Conservation (phyloP, 805 yeast species). For the Monosporozyma yasuniensis region DNA sequence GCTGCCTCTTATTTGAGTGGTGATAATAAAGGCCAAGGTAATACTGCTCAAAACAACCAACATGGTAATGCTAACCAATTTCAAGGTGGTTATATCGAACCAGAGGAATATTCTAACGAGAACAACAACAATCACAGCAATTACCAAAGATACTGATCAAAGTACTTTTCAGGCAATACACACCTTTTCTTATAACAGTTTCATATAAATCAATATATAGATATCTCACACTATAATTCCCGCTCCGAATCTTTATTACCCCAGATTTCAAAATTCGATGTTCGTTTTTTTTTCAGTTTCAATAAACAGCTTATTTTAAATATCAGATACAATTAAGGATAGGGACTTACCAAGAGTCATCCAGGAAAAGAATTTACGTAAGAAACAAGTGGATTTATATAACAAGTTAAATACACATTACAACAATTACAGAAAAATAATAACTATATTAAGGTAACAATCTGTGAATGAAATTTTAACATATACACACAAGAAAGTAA, state of each 20-base stretch:
- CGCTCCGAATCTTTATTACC: too few species aligned
- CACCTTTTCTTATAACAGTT: too few species aligned
- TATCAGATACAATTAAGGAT: too few species aligned
- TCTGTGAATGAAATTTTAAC: neutral
- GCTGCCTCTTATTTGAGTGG: conserved; percentile 1
- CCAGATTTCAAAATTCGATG: too few species aligned
- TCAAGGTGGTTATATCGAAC: neutral
- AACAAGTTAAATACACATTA: too few species aligned
- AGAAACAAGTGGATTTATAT: too few species aligned
- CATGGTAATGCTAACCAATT: neutral
- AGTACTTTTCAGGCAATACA: neutral
- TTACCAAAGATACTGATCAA: neutral
- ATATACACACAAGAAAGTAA: neutral
- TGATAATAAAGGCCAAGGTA: neutral
- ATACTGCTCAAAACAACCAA: conserved; percentile 2
- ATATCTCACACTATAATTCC: too few species aligned
- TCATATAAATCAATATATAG: too few species aligned
- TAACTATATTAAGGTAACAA: neutral
- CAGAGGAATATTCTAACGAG: neutral
- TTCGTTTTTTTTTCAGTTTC: too few species aligned
- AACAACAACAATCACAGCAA: neutral
- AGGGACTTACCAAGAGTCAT: too few species aligned
- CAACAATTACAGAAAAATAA: neutral
- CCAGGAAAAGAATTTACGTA: too few species aligned
- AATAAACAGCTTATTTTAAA: too few species aligned